Percentiles rank a stretch among this genome's conserved stretches.
These are phyloP conservation scores for Stemphylium beticola DNA, from an alignment of 2,329 filamentous ascomycete species.

Conservation along the genomic window DNA sequence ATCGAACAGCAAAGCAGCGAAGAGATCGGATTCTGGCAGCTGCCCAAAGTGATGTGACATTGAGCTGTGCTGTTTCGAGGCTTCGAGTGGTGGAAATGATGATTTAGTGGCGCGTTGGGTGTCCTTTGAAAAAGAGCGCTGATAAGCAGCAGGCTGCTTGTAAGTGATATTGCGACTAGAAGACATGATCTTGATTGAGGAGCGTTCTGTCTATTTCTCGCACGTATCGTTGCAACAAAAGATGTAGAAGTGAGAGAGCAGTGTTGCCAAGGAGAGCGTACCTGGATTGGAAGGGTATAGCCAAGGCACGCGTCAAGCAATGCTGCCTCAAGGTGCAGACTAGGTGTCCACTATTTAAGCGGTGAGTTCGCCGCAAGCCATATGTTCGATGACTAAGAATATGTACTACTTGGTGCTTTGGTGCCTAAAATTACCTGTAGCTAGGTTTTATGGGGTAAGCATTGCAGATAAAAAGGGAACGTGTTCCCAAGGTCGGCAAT, in stretches of 20 bases:
- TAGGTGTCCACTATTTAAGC: neutral
- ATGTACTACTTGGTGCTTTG: neutral
- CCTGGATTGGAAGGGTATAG: neutral
- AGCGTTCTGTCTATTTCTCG: neutral
- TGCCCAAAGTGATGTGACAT: neutral
- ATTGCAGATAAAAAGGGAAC: too few species aligned
- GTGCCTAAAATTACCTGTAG: neutral
- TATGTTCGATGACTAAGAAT: neutral
- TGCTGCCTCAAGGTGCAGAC: neutral
- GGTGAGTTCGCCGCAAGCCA: conserved; percentile 3
- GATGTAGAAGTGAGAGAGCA: neutral
- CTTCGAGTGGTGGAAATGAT: neutral
- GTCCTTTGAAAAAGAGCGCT: neutral
- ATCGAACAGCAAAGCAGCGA: conserved; percentile 15
- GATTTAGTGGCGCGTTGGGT: neutral
- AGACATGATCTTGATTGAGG: conserved; percentile 2
- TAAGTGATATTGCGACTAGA: neutral
- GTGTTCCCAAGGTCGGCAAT: too few species aligned
- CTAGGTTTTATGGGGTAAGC: too few species aligned
- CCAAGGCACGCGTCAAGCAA: neutral
- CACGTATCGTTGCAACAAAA: conserved; percentile 8
- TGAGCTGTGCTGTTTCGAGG: neutral
- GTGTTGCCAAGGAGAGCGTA: neutral
- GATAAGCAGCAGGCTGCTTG: neutral
- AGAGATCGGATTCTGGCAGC: conserved; percentile 3